A percentile compares a stretch with the other conserved stretches of the same genome.
These are phyloP conservation scores for Arthroderma sp. DNA, from an alignment of 2,329 filamentous ascomycete species.

Conservation along the genomic window DNA sequence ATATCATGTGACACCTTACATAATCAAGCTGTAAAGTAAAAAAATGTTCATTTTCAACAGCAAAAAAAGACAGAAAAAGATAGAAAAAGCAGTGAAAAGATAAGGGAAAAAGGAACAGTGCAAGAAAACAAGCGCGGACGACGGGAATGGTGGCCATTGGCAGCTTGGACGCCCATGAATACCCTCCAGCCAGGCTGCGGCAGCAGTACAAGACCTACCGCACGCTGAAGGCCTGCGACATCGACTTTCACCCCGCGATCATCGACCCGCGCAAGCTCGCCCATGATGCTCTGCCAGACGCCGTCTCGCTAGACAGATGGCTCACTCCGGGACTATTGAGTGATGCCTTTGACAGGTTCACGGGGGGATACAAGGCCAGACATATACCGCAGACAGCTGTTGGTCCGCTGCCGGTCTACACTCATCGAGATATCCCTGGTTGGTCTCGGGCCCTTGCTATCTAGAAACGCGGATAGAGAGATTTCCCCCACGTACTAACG, in stretches of 20 bases:
- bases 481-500: not conserved
- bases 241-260: constrained; percentile 46
- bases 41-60: not conserved
- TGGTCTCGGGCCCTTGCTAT: constrained; percentile 12
- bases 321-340: constrained; percentile 22
- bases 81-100: not conserved
- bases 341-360: constrained; percentile 24
- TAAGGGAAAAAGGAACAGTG: not conserved
- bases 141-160: not conserved
- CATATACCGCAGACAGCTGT: constrained; percentile 18
- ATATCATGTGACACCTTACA: not conserved
- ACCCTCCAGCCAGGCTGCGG: constrained; percentile 59
- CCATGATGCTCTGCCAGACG: constrained; percentile 18
- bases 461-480: not conserved
- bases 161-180: constrained; percentile 60
- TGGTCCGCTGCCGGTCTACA: constrained; percentile 22
- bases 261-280: constrained; percentile 41
- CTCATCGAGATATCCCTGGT: constrained; percentile 28
- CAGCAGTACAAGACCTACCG: constrained; percentile 64
- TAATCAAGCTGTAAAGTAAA: not conserved
- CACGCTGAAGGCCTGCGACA: constrained; percentile 42
- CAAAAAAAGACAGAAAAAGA: not conserved
- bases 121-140: not conserved
- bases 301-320: constrained; percentile 21
- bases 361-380: constrained; percentile 10